Evolutionary conservation across 2,329 filamentous ascomycete species (phyloP).

Genomic region (Neophaeococcomyces mojaviensis): DNA sequence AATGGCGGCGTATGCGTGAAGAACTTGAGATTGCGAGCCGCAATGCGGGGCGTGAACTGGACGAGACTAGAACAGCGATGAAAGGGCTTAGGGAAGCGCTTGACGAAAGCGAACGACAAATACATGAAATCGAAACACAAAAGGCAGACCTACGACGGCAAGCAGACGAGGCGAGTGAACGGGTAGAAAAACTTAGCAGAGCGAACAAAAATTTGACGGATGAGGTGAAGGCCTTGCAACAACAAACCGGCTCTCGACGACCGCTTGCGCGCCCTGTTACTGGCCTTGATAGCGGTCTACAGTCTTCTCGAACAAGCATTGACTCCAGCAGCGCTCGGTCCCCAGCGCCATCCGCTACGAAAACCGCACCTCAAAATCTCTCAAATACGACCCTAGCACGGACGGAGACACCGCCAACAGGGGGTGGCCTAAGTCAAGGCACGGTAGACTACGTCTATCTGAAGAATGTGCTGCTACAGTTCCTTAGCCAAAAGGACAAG

Average conservation of each 20-base stretch:
- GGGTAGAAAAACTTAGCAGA: conserved; percentile 73
- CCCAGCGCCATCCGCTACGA: conserved; percentile 37
- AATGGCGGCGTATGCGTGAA: conserved; percentile 65
- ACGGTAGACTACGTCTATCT: conserved; percentile 56
- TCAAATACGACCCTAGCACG: conserved; percentile 32
- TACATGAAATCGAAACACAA: conserved; percentile 75
- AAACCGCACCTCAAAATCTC: too few species aligned
- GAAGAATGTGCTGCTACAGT: conserved; percentile 60
- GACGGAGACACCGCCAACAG: conserved; percentile 12
- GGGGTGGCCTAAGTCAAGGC: conserved; percentile 18
- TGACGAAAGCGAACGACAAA: conserved; percentile 79
- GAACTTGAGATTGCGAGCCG: conserved; percentile 67
- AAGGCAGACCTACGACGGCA: conserved; percentile 65
- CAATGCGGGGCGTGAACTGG: conserved; percentile 63
- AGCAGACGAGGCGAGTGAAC: conserved; percentile 66
- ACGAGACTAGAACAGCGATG: conserved; percentile 70
- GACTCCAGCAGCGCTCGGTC: conserved; percentile 38
- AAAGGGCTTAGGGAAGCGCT: conserved; percentile 69
- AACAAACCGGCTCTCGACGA: conserved; percentile 24
- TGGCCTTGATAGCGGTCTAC: conserved; percentile 36
- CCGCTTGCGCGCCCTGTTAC: conserved; percentile 17
- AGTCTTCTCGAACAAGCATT: conserved; percentile 52
- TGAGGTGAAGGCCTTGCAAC: conserved; percentile 47
- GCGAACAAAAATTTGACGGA: conserved; percentile 54
- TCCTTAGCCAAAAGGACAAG: conserved; percentile 60